Base-by-base conservation (phyloP, 208 protist genomes). In the Phytomonas sp. region DNA sequence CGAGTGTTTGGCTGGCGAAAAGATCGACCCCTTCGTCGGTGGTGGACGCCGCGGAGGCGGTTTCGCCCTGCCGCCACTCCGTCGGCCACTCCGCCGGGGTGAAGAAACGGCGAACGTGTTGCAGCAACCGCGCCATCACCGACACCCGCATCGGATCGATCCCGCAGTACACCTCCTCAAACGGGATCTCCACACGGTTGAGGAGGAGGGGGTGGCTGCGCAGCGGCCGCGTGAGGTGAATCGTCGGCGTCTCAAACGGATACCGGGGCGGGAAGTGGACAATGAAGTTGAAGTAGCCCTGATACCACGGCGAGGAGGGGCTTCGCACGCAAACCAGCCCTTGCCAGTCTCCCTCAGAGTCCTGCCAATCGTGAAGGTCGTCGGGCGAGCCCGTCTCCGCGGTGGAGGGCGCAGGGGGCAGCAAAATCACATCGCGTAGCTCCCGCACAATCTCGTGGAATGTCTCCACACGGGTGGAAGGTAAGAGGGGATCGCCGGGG, bases 91-190 rank as follows among this genome's bases (percentile, higher is more conserved):
- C 79, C 28, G 71, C 37, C 0, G 87, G 83, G 69, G 75, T 79
- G 70, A 93, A 93, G 32, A 87, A 62, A 3, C 73, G 74, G 26
- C 73, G 74, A 37, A 93, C 67, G 79, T 84, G 75, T 33, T 78
- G 80, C 68, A 90, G 72, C 32, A 89, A 61, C 13, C 62, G 76
- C 33, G 74, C 72, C 84, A 93, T 83, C 61, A 93, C 84, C 2
- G 87, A 90, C 28, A 83, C 74, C 0, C 79, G 80, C 82, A 93
- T 87, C 51, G 87, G 87, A 74, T 89, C 87, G 4, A 86, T 51
- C 11, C 67, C 56, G 64, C 76, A 31, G 74, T 89, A 93, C 26
- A 87, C 79, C 5, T 84, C 72, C 6, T 90, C 84, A 36, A 93
- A 88, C 0, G 83, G 76, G 0, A 83, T 51, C 29, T 36, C 11